Evolutionary conservation across 1,284 basidiomycete species (phyloP).

Genomic region (Leccinum pachyderme): DNA sequence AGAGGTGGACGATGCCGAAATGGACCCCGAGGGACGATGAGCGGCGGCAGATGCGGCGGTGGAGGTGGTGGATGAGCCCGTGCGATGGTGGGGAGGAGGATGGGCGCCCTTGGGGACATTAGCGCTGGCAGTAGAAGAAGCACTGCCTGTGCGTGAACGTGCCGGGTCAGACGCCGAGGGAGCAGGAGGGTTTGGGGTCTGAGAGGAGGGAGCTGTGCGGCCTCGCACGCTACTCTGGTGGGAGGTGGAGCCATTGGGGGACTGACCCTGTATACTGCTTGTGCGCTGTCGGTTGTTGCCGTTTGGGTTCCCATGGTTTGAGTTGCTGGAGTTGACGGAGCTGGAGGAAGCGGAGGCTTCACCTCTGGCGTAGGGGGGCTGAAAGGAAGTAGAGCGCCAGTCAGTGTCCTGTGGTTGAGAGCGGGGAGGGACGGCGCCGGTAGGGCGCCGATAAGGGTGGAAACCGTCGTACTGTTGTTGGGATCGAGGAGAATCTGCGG

Average conservation of each 20-base stretch:
- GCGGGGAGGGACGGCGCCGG: slow-evolving; percentile 36
- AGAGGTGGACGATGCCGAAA: slow-evolving; percentile 38
- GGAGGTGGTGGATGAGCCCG: slow-evolving; percentile 48
- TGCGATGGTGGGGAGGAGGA: slow-evolving; percentile 42
- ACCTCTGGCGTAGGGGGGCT: slow-evolving; percentile 67
- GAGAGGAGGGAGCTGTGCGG: slow-evolving; percentile 26
- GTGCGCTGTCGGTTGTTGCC: slow-evolving; percentile 50
- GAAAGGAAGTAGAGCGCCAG: slow-evolving; percentile 50
- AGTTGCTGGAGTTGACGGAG: slow-evolving; percentile 67
- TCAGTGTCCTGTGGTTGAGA: slow-evolving; percentile 39
- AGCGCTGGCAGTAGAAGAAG: slow-evolving; percentile 38
- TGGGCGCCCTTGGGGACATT: slow-evolving; percentile 30
- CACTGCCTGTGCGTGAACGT: slow-evolving; percentile 45
- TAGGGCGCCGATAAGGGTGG: slow-evolving; percentile 78
- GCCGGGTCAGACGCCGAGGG: slow-evolving; percentile 15
- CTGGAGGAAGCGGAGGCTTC: slow-evolving; percentile 75
- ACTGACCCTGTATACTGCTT: slow-evolving; percentile 56
- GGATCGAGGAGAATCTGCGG: slow-evolving; percentile 27
- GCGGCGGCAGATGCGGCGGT: slow-evolving; percentile 20
- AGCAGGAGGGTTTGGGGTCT: slow-evolving; percentile 23
- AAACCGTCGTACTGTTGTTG: slow-evolving; percentile 57
- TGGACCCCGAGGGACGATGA: slow-evolving; percentile 35
- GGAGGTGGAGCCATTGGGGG: slow-evolving; percentile 36
- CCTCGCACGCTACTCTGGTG: slow-evolving; percentile 36
- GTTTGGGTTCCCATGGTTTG: slow-evolving; percentile 35